Conservation (phyloP, 768 basidiomycete species). For the Boletus rex-veris region DNA sequence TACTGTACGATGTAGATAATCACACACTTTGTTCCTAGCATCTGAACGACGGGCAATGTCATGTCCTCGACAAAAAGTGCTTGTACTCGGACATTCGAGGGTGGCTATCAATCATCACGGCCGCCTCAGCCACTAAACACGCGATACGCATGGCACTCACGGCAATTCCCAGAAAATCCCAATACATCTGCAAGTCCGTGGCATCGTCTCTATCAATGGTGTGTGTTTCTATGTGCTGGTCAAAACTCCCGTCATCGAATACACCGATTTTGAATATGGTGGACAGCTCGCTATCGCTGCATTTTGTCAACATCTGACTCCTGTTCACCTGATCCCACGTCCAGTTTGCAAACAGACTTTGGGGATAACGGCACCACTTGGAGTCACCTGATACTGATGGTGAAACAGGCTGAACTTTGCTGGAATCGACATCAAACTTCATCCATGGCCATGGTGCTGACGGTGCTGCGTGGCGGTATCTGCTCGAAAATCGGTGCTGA, state of each 20-base stretch:
- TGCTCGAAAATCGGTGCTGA: conserved; percentile 1
- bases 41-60: conserved; percentile 34
- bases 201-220: conserved; percentile 12
- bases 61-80: conserved; percentile 40
- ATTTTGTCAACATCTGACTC: conserved; percentile 32
- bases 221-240: conserved; percentile 6
- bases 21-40: conserved; percentile 38
- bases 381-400: not conserved
- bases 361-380: conserved; percentile 44
- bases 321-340: conserved; percentile 39
- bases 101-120: conserved; percentile 15
- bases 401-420: not conserved
- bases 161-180: conserved; percentile 21
- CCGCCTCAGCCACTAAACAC: not conserved
- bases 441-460: conserved; percentile 42
- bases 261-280: conserved; percentile 19
- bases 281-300: conserved; percentile 13
- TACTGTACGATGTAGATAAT: too few species aligned
- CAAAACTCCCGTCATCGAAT: conserved; percentile 16
- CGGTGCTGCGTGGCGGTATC: conserved; percentile 36
- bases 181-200: conserved; percentile 20
- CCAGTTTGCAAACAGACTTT: conserved; percentile 53
- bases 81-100: conserved; percentile 29
- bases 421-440: conserved; percentile 22
- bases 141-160: conserved; percentile 20